These are phyloP conservation scores for Corymbia maculata DNA, from an alignment of 345 rosid species.

Conservation along the genomic window DNA sequence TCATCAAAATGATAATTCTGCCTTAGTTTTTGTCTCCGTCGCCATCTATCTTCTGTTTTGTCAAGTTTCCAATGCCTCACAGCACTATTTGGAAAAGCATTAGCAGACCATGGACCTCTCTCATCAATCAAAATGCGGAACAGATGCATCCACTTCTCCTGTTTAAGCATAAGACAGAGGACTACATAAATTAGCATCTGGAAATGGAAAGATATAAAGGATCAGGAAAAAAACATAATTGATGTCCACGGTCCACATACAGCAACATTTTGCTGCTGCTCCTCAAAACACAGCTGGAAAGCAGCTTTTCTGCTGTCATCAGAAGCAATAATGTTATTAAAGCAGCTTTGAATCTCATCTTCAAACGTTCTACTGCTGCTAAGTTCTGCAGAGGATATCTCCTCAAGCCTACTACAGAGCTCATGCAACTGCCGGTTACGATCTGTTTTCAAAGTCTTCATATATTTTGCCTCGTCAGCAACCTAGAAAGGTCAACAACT, in stretches of 20 bases:
- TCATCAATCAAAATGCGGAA: slow-evolving; percentile 91
- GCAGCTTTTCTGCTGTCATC: slow-evolving; percentile 74
- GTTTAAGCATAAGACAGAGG: neutral
- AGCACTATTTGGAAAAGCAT: slow-evolving; percentile 76
- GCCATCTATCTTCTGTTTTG: slow-evolving; percentile 95
- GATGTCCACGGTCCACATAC: slow-evolving; percentile 21
- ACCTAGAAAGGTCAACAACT: slow-evolving; percentile 23
- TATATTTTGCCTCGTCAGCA: slow-evolving; percentile 74
- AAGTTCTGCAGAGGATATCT: slow-evolving; percentile 42
- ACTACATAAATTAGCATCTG: neutral
- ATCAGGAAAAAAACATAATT: neutral
- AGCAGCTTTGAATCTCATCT: slow-evolving; percentile 58
- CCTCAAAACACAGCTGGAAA: slow-evolving; percentile 64
- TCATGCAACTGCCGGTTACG: slow-evolving; percentile 61
- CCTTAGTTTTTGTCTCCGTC: slow-evolving; percentile 88
- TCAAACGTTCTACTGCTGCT: slow-evolving; percentile 54
- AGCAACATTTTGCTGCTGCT: slow-evolving; percentile 80
- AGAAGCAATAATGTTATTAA: slow-evolving; percentile 57
- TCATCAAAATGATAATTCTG: slow-evolving; percentile 90
- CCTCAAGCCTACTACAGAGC: slow-evolving; percentile 53
- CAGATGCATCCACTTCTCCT: slow-evolving; percentile 96
- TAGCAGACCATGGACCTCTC: slow-evolving; percentile 98
- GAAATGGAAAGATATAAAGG: neutral
- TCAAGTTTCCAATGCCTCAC: slow-evolving; percentile 86
- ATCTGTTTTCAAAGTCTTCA: slow-evolving; percentile 51